phyloP scores from a whole-genome alignment of 345 rosid species.

The Boechera divaricarpa region DNA sequence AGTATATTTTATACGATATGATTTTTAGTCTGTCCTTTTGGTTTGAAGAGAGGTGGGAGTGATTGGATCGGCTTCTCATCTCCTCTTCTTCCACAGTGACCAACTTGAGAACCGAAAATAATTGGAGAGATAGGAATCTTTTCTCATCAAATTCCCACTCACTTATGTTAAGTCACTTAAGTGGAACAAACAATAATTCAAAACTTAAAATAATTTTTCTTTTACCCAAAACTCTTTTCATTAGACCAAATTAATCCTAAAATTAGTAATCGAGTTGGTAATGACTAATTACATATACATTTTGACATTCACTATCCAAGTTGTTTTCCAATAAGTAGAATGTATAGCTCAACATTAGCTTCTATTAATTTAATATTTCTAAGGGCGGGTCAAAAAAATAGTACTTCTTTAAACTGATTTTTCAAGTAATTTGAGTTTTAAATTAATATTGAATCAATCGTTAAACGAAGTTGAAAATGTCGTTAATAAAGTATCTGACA shows the following conservation, averaged over 20 bases:
- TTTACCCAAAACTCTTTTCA: slow-evolving; percentile 9
- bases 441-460: not conserved
- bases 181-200: slow-evolving; percentile 33
- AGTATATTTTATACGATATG: slow-evolving; percentile 39
- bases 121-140: slow-evolving; percentile 31
- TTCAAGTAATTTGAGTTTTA: slow-evolving; percentile 1
- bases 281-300: slow-evolving; percentile 23
- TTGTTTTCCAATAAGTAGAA: slow-evolving; percentile 19
- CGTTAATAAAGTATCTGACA: slow-evolving; percentile 11
- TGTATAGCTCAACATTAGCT: slow-evolving; percentile 8
- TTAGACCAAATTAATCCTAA: slow-evolving; percentile 29
- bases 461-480: slow-evolving; percentile 5
- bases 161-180: slow-evolving; percentile 30
- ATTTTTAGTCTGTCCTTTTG: slow-evolving; percentile 30
- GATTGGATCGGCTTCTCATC: slow-evolving; percentile 43
- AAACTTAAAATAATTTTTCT: not conserved
- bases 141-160: slow-evolving; percentile 38
- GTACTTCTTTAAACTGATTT: not conserved
- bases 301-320: slow-evolving; percentile 10
- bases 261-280: slow-evolving; percentile 5
- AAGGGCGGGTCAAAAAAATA: not conserved
- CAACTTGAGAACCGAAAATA: slow-evolving; percentile 27
- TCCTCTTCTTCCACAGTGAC: slow-evolving; percentile 29
- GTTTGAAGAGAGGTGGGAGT: slow-evolving; percentile 37
- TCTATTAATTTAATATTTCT: slow-evolving; percentile 3